These are phyloP conservation scores for Erysimum cheiri DNA, from an alignment of 441 rosid genomes.

Conservation along the genomic window DNA sequence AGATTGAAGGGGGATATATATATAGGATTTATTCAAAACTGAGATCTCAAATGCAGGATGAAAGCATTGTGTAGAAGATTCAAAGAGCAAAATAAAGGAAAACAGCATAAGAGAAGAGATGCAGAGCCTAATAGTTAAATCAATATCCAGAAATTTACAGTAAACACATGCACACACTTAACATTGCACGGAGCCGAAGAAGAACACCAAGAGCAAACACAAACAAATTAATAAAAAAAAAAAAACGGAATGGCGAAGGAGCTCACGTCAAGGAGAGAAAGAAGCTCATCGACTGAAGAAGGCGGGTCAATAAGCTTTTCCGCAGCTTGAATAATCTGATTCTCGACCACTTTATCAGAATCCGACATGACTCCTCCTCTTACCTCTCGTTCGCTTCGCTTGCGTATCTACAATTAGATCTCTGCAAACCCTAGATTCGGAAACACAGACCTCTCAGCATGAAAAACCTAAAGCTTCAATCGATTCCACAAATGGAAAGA, in stretches of 20 bases:
- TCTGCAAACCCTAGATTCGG: constrained; percentile 49
- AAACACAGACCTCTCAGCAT: constrained; percentile 51
- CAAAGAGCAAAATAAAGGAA: constrained; percentile 12
- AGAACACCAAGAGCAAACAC: background rate
- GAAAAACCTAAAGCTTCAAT: constrained; percentile 37
- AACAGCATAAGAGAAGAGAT: background rate
- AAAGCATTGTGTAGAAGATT: constrained; percentile 17
- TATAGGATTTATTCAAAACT: background rate
- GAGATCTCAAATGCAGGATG: constrained; percentile 19
- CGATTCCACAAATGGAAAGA: constrained; percentile 27
- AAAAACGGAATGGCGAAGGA: constrained; percentile 22
- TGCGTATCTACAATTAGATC: constrained; percentile 31
- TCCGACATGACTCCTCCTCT: constrained; percentile 50
- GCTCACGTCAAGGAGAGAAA: constrained; percentile 89
- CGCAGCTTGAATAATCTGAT: constrained; percentile 78
- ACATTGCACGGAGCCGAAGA: constrained; percentile 22
- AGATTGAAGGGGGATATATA: background rate
- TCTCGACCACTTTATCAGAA: constrained; percentile 70
- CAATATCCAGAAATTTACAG: constrained; percentile 26
- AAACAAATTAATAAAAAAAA: background rate
- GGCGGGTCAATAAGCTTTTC: constrained; percentile 71
- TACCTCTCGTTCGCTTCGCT: constrained; percentile 14
- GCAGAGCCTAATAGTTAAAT: background rate
- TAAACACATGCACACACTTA: constrained; percentile 35
- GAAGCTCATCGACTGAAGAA: constrained; percentile 72